Evolutionary conservation across 805 yeast genomes (phyloP).

Genomic region (Brettanomyces bruxellensis): DNA sequence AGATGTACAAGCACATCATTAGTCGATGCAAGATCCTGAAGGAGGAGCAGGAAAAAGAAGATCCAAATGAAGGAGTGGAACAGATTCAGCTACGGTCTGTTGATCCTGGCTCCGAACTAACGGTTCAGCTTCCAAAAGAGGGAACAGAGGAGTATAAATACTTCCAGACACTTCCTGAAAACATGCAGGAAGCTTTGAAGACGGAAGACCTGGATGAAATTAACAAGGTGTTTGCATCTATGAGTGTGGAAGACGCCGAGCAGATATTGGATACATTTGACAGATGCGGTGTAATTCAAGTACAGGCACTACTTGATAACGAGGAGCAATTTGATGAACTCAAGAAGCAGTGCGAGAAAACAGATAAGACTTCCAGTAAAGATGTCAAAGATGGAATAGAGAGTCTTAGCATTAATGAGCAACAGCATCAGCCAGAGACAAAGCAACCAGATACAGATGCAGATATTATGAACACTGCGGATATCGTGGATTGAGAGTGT

Average conservation of each 20-base stretch:
- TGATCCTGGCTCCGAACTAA: constrained; percentile 72
- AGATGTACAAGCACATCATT: constrained; percentile 68
- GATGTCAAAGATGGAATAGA: background rate
- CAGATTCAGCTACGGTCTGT: constrained; percentile 82
- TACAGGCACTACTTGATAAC: constrained; percentile 66
- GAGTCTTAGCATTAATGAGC: background rate
- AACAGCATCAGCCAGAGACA: background rate
- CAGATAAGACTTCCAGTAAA: background rate
- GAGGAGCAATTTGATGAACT: constrained; percentile 56
- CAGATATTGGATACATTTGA: constrained; percentile 62
- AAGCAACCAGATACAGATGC: background rate
- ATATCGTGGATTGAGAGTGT: background rate
- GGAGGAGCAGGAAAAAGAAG: constrained; percentile 33
- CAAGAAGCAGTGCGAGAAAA: constrained; percentile 28
- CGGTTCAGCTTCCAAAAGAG: constrained; percentile 61
- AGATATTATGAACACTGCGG: background rate
- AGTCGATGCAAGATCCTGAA: constrained; percentile 62
- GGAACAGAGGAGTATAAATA: constrained; percentile 41
- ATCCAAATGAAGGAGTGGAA: constrained; percentile 50
- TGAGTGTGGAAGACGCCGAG: constrained; percentile 77
- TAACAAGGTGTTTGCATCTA: constrained; percentile 68
- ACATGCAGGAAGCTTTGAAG: constrained; percentile 69
- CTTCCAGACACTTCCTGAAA: constrained; percentile 48
- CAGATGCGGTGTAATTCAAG: constrained; percentile 75
- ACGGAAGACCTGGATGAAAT: constrained; percentile 67